Conservation (phyloP, 1,139 yeast genomes). For the Magnusiomyces ingens region DNA sequence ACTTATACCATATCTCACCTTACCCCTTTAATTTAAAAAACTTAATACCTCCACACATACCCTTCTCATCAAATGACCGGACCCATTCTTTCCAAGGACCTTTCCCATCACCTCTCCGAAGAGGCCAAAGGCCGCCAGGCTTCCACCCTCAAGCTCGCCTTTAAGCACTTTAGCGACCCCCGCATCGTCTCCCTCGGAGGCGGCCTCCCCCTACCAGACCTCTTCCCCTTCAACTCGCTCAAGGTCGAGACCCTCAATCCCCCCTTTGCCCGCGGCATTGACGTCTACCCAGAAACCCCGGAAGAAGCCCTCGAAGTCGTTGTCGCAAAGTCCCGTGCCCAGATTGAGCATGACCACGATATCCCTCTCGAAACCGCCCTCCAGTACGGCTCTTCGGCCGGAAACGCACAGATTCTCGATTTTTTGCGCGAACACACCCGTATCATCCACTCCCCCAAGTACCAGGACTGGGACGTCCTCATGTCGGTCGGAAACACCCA, state of each 20-base stretch:
- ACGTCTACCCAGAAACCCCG: slow-evolving; percentile 50
- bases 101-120: slow-evolving; percentile 64
- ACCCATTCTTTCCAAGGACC: slow-evolving; percentile 48
- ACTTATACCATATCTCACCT: background rate
- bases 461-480: slow-evolving; percentile 60
- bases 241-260: slow-evolving; percentile 66
- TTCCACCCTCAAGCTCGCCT: slow-evolving; percentile 79
- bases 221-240: slow-evolving; percentile 83
- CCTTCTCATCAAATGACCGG: too few relatives aligned
- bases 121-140: slow-evolving; percentile 74
- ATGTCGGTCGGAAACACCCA: slow-evolving; percentile 79
- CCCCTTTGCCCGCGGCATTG: slow-evolving; percentile 71
- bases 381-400: slow-evolving; percentile 85
- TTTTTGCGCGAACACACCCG: slow-evolving; percentile 77
- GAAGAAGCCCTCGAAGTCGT: slow-evolving; percentile 33
- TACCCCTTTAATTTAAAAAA: too few relatives aligned
- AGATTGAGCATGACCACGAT: slow-evolving; percentile 34
- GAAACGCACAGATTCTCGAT: slow-evolving; percentile 59
- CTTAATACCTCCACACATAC: too few relatives aligned
- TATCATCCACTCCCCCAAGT: slow-evolving; percentile 52
- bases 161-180: slow-evolving; percentile 67
- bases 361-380: slow-evolving; percentile 76
- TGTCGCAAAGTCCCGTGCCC: slow-evolving; percentile 7
- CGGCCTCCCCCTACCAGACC: slow-evolving; percentile 83
- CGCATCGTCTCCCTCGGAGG: slow-evolving; percentile 88